A percentile compares a stretch with the other conserved stretches of the same genome.
Evolutionary conservation across 1,284 basidiomycete genomes (phyloP).

Genomic region (Thelephora terrestris): DNA sequence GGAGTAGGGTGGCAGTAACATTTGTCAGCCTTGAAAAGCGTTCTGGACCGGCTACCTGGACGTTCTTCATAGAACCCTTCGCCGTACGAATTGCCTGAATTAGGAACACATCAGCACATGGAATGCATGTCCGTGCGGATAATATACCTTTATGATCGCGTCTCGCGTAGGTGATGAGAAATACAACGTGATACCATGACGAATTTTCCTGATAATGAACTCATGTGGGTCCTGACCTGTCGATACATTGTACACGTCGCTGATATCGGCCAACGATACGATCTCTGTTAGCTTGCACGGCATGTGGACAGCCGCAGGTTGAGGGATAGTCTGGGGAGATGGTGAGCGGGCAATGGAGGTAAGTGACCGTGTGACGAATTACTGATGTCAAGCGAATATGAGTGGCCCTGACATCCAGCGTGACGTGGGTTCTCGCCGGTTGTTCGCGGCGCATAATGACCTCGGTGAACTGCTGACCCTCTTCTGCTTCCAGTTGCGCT

Average conservation of each 20-base stretch:
- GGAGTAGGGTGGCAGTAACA: constrained; percentile 73
- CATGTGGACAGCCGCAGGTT: constrained; percentile 49
- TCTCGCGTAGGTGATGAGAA: constrained; percentile 64
- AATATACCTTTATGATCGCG: constrained; percentile 59
- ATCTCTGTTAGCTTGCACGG: constrained; percentile 71
- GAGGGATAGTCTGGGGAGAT: constrained; percentile 31
- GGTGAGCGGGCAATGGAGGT: background rate
- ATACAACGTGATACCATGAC: constrained; percentile 58
- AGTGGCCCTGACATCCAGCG: constrained; percentile 47
- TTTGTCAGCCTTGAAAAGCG: constrained; percentile 72
- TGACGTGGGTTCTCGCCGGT: constrained; percentile 53
- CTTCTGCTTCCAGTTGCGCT: constrained; percentile 55
- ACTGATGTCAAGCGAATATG: constrained; percentile 62
- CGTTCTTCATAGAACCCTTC: constrained; percentile 56
- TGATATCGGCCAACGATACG: constrained; percentile 69
- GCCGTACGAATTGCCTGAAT: constrained; percentile 54
- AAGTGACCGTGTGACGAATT: background rate
- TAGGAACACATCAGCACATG: background rate
- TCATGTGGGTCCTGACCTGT: constrained; percentile 68
- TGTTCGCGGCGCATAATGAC: constrained; percentile 53
- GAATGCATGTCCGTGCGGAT: background rate
- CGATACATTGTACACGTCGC: constrained; percentile 75
- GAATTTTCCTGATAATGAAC: constrained; percentile 69
- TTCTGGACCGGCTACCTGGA: constrained; percentile 46
- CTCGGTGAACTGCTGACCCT: constrained; percentile 39